phyloP scores from a whole-genome alignment of 768 basidiomycete genomes.

The Kwoniella dendrophila region DNA sequence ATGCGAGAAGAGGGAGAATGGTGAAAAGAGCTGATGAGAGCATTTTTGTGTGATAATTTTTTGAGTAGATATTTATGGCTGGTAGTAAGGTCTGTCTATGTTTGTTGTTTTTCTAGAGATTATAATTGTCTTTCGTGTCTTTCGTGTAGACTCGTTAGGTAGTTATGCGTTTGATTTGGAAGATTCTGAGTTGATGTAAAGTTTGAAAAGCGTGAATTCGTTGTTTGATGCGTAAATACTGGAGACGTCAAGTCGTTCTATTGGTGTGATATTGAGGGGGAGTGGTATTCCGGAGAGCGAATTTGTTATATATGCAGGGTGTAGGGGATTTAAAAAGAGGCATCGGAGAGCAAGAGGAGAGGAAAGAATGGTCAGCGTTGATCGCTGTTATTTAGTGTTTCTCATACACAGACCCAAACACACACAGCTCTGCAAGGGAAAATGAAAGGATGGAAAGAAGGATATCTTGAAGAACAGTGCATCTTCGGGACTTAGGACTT shows the following conservation, averaged over 20 bases:
- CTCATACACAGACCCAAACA: not conserved
- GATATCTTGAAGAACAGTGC: not conserved
- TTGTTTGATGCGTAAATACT: too few relatives aligned
- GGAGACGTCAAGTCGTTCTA: too few relatives aligned
- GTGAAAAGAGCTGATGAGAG: slow-evolving; percentile 17
- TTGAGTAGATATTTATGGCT: not conserved
- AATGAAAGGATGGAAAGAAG: not conserved
- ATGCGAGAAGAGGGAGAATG: slow-evolving; percentile 27
- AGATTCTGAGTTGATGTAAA: too few relatives aligned
- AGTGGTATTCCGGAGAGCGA: too few relatives aligned
- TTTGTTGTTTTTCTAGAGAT: slow-evolving; percentile 9
- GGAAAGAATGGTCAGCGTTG: slow-evolving; percentile 2
- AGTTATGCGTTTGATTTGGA: too few relatives aligned
- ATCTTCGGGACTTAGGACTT: not conserved
- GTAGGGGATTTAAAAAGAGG: not conserved
- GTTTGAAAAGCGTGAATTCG: too few relatives aligned
- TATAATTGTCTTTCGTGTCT: not conserved
- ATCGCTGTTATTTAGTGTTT: slow-evolving; percentile 3
- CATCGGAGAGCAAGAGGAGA: not conserved
- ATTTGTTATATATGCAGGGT: not conserved
- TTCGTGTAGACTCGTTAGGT: too few relatives aligned
- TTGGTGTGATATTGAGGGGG: too few relatives aligned
- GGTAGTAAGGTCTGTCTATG: not conserved
- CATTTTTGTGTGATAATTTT: slow-evolving; percentile 13
- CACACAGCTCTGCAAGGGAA: slow-evolving; percentile 13